phyloP scores from a whole-genome alignment of 345 rosid genomes.

The Draba incana region DNA sequence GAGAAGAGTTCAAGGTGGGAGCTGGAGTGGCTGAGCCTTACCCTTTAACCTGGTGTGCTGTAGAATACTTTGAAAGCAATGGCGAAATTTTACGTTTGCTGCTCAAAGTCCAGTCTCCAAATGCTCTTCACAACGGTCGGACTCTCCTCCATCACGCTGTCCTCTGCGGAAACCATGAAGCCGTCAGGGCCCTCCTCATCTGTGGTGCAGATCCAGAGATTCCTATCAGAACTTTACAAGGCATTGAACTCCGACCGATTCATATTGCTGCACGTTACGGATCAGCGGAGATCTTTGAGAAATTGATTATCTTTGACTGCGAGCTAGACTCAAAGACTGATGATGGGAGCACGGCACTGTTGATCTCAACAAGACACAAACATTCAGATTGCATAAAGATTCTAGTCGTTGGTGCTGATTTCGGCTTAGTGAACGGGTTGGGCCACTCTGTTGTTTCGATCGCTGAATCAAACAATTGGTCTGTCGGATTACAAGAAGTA shows the following conservation, averaged over 20 bases:
- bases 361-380: constrained; percentile 67
- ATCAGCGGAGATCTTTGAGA: constrained; percentile 54
- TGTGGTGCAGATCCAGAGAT: constrained; percentile 66
- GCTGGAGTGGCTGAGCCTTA: constrained; percentile 98
- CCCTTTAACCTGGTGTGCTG: constrained; percentile 85
- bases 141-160: constrained; percentile 93
- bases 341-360: constrained; percentile 74
- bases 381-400: constrained; percentile 60
- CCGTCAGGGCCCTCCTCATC: constrained; percentile 66
- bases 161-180: constrained; percentile 76
- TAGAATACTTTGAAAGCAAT: constrained; percentile 83
- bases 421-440: constrained; percentile 61
- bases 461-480: constrained; percentile 64
- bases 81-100: constrained; percentile 76
- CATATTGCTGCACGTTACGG: constrained; percentile 87
- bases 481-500: constrained; percentile 63
- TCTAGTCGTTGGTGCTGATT: constrained; percentile 86
- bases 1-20: constrained; percentile 92
- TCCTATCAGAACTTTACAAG: constrained; percentile 53
- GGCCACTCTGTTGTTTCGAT: constrained; percentile 59
- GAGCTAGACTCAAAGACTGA: constrained; percentile 72
- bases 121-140: constrained; percentile 66
- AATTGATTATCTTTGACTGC: constrained; percentile 62
- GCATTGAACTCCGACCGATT: constrained; percentile 62
- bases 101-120: constrained; percentile 52